Percentiles rank a stretch among this genome's conserved stretches.
Conservation (phyloP, 2,329 filamentous ascomycete genomes). For the Trichoderma sp. region DNA sequence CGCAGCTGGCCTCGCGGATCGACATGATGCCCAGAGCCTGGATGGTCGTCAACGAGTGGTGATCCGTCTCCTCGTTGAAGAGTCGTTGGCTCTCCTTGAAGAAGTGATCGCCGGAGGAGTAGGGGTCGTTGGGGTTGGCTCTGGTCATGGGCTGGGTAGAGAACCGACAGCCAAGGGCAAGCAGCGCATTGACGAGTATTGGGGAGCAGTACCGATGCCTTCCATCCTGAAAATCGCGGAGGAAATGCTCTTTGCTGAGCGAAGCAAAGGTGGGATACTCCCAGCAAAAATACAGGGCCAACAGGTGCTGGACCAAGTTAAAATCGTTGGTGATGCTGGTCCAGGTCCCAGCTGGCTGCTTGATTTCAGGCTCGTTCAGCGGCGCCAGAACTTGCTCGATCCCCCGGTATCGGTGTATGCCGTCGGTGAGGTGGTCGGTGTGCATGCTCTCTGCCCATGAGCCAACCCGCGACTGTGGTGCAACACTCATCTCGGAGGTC, state of each 20-base stretch:
- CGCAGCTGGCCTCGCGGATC: constrained; percentile 71
- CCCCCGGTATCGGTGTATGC: constrained; percentile 39
- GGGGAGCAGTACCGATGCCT: constrained; percentile 66
- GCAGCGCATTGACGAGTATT: constrained; percentile 65
- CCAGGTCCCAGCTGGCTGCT: constrained; percentile 53
- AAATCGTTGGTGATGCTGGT: constrained; percentile 61
- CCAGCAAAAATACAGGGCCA: constrained; percentile 73
- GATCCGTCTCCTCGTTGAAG: constrained; percentile 57
- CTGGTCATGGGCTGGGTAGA: constrained; percentile 66
- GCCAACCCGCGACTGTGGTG: constrained; percentile 49
- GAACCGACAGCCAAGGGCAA: constrained; percentile 68
- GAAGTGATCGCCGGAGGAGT: constrained; percentile 71
- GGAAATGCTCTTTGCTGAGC: constrained; percentile 70
- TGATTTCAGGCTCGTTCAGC: constrained; percentile 45
- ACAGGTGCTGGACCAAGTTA: constrained; percentile 61
- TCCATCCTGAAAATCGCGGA: constrained; percentile 63
- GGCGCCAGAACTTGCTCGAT: constrained; percentile 53
- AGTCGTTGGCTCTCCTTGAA: constrained; percentile 68
- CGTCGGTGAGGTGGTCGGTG: constrained; percentile 36
- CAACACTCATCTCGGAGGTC: constrained; percentile 42
- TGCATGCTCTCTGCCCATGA: constrained; percentile 51
- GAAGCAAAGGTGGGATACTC: constrained; percentile 75
- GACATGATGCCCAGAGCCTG: constrained; percentile 78
- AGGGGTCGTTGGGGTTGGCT: constrained; percentile 61
- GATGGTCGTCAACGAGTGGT: constrained; percentile 67